Base-by-base conservation (phyloP, 2,329 filamentous ascomycete genomes). In the Fusarium anguioides region DNA sequence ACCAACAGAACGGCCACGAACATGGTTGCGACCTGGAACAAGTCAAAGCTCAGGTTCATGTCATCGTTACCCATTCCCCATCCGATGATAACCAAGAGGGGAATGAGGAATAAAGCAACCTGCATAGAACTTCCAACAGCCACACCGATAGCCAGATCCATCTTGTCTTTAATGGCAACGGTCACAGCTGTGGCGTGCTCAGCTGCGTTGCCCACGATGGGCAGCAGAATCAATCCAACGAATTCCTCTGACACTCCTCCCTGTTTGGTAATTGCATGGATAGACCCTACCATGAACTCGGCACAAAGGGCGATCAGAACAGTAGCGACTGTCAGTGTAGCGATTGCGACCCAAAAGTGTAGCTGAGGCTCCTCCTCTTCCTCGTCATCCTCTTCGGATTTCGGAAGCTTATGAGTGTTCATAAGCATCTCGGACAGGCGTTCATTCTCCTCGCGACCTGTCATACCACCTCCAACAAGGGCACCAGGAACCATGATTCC, bases 11-110 rank as follows among this genome's bases (percentile, higher is more conserved):
- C 92, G 3, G 92, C 89, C 14, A 96, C 91, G 70, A 97, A 96
- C 37, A 97, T 81, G 37, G 91, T 90, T 21, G 94, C 91, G 15
- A 97, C 89, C 80, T 97, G 93, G 82, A 97, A 97, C 1, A 89
- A 89, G 74, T 96, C 93, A 75, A 97, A 96, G 76, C 90, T 90
- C 7, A 97, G 85, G 20, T 89, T 92, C 92, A 95, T 95, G 2
- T 88, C 83, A 63, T 90, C 88, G 64, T 86, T 77, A 35, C 81
- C 86, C 84, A 94, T 88, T 65, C 88, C 89, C 92, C 92, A 95
- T 53, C 91, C 91, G 33, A 94, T 87, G 35, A 94, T 85, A 56
- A 94, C 90, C 29, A 94, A 85, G 12, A 94, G 80, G 0, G 92
- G 92, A 10, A 92, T 93, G 48, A 94, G 84, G 76, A 94, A 93